These are phyloP conservation scores for Scheffersomyces amazonensis DNA, from an alignment of 805 yeast species.

Conservation along the genomic window DNA sequence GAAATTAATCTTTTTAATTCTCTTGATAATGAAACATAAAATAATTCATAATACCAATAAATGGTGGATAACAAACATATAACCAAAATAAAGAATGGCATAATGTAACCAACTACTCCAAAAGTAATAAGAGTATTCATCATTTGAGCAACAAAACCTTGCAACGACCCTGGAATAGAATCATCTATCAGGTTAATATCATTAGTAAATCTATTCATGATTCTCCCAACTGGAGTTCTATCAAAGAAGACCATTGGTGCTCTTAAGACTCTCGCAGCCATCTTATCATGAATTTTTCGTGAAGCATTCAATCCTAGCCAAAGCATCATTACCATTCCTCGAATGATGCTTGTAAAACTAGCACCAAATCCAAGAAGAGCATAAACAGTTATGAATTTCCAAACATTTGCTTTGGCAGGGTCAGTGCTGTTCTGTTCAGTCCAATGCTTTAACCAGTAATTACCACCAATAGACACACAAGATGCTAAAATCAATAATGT, in stretches of 20 bases:
- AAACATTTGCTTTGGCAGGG: conserved; percentile 39
- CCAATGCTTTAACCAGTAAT: conserved; percentile 70
- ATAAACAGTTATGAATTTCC: conserved; percentile 50
- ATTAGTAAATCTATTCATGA: conserved; percentile 61
- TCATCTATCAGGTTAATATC: conserved; percentile 60
- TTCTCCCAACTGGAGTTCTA: conserved; percentile 66
- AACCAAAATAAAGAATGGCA: conserved; percentile 54
- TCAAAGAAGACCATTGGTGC: conserved; percentile 70
- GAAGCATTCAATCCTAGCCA: conserved; percentile 58
- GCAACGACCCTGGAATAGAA: conserved; percentile 52
- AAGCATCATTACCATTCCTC: conserved; percentile 48
- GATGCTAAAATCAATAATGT: conserved; percentile 18
- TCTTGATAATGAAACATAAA: conserved; percentile 67
- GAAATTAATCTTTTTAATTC: conserved; percentile 75
- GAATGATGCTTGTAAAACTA: conserved; percentile 44
- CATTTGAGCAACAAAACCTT: conserved; percentile 42
- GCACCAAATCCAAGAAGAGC: conserved; percentile 54
- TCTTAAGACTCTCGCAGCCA: conserved; percentile 52
- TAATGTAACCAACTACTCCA: conserved; percentile 46
- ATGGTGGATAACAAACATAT: conserved; percentile 47
- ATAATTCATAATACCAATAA: conserved; percentile 68
- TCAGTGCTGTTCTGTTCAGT: conserved; percentile 50
- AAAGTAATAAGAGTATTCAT: conserved; percentile 49
- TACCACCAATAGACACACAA: conserved; percentile 40
- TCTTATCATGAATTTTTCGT: conserved; percentile 49